A percentile compares a stretch with the other conserved stretches of the same genome.
Conservation (phyloP, 2,329 filamentous ascomycete species). For the Zasmidium cellare region DNA sequence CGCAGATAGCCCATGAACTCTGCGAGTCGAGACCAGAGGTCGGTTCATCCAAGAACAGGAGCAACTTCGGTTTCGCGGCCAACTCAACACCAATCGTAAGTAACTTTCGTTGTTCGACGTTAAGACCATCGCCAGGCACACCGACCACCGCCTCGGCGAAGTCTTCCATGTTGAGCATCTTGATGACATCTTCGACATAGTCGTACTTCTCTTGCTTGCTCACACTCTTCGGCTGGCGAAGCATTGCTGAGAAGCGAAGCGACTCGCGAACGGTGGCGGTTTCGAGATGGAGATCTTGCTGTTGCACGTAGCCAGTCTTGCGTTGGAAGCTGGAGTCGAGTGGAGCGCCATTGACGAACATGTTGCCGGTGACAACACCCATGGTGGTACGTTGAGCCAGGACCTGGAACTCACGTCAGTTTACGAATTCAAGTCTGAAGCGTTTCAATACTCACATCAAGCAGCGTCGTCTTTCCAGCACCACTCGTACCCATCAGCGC, state of each 20-base stretch:
- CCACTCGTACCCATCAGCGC: constrained; percentile 33
- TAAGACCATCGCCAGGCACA: constrained; percentile 60
- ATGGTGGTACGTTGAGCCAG: constrained; percentile 59
- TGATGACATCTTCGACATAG: constrained; percentile 65
- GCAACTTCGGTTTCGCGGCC: constrained; percentile 53
- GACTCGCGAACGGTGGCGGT: constrained; percentile 59
- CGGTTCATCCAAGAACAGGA: constrained; percentile 64
- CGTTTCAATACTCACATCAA: constrained; percentile 43
- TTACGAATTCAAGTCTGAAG: not conserved
- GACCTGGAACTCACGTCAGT: constrained; percentile 31
- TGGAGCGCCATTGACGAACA: constrained; percentile 63
- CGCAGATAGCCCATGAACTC: constrained; percentile 63
- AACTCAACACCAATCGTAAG: constrained; percentile 57
- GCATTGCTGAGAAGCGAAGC: constrained; percentile 57
- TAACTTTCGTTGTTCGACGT: constrained; percentile 63
- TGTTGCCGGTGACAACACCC: constrained; percentile 65
- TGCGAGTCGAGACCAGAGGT: constrained; percentile 63
- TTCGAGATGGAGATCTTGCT: constrained; percentile 62
- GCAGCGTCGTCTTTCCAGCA: constrained; percentile 62
- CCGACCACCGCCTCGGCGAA: constrained; percentile 65
- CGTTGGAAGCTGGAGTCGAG: constrained; percentile 61
- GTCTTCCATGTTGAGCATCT: constrained; percentile 66
- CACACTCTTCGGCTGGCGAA: constrained; percentile 57
- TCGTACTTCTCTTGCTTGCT: constrained; percentile 59
- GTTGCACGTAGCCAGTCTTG: constrained; percentile 67